These are phyloP conservation scores for Solidago caesia DNA, from an alignment of 129 eudicot genomes.

Conservation along the genomic window DNA sequence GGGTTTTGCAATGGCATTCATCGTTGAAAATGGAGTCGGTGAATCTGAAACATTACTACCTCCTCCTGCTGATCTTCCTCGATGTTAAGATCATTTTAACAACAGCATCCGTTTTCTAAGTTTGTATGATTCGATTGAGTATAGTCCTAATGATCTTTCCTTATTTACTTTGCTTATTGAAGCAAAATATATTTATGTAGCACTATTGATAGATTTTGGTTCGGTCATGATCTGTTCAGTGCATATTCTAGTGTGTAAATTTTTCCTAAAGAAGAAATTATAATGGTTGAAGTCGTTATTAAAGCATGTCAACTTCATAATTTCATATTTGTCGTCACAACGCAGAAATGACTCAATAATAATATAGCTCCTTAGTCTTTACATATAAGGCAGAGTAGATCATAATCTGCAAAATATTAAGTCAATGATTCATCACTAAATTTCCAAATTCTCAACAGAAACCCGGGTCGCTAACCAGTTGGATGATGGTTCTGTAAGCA, in stretches of 20 bases:
- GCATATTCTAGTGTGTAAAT: neutral
- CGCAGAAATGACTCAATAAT: neutral
- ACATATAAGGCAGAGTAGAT: neutral
- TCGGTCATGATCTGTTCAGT: neutral
- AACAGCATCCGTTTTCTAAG: neutral
- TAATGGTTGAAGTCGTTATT: neutral
- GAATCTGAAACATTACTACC: conserved; percentile 3
- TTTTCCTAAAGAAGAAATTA: neutral
- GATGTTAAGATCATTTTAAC: neutral
- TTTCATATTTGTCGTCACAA: neutral
- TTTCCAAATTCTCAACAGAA: neutral
- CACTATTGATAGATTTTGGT: neutral
- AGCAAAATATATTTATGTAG: neutral
- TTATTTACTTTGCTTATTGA: neutral
- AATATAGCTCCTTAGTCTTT: too few relatives aligned
- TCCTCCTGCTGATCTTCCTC: neutral
- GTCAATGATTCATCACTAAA: neutral
- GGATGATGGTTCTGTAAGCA: neutral
- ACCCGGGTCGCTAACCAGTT: neutral
- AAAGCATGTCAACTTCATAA: neutral
- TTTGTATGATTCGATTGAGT: neutral
- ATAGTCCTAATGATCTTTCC: neutral
- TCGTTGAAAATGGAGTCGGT: conserved; percentile 5
- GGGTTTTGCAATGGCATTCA: conserved; percentile 16
- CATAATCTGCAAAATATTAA: neutral